Percentiles rank a stretch among this genome's conserved stretches.
These are phyloP conservation scores for Salicornia ramosissima DNA, from an alignment of 148 eudicot species.

Conservation along the genomic window DNA sequence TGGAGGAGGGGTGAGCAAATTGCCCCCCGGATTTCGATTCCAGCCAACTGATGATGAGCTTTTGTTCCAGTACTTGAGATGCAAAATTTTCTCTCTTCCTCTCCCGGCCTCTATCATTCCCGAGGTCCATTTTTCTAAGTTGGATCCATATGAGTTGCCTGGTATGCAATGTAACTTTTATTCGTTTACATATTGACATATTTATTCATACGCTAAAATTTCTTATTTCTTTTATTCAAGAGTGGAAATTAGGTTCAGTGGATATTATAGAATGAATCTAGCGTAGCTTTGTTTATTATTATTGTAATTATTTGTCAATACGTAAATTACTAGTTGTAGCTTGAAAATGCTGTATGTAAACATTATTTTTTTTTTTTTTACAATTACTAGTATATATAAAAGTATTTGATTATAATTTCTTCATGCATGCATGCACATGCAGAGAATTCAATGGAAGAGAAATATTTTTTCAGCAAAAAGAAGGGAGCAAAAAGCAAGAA, in stretches of 20 bases:
- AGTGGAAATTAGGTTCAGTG: too few relatives aligned
- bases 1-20: slow-evolving; percentile 27
- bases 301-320: too few relatives aligned
- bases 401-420: neutral
- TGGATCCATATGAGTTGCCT: slow-evolving; percentile 51
- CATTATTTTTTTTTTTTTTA: neutral
- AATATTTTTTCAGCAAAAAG: slow-evolving; percentile 37
- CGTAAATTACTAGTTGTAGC: neutral
- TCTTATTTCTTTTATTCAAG: too few relatives aligned
- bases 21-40: slow-evolving; percentile 49
- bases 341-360: neutral
- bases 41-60: slow-evolving; percentile 55
- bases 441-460: slow-evolving; percentile 33
- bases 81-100: slow-evolving; percentile 36
- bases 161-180: slow-evolving; percentile 17
- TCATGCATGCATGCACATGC: neutral
- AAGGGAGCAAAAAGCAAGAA: slow-evolving; percentile 25
- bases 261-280: too few relatives aligned
- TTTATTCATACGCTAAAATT: too few relatives aligned
- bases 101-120: slow-evolving; percentile 51
- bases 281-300: too few relatives aligned
- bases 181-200: too few relatives aligned
- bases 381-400: neutral
- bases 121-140: slow-evolving; percentile 26
- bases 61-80: slow-evolving; percentile 36